These are phyloP conservation scores for Ogataea pilisensis DNA, from an alignment of 805 yeast genomes.

Conservation along the genomic window DNA sequence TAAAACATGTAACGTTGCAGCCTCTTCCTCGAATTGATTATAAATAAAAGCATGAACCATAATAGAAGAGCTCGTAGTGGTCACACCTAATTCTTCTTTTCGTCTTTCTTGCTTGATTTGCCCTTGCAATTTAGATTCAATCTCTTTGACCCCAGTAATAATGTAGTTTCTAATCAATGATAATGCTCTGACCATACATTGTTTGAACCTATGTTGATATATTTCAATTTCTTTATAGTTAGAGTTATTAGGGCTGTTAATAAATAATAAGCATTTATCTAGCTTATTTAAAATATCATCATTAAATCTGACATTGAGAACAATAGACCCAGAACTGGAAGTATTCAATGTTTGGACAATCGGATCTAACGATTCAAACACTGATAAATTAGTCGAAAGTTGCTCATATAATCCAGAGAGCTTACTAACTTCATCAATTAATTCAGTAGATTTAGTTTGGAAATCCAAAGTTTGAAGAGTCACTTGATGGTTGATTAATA, in stretches of 20 bases:
- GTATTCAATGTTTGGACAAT: constrained; percentile 66
- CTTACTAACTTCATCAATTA: constrained; percentile 43
- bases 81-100: constrained; percentile 9
- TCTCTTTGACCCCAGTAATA: constrained; percentile 36
- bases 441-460: constrained; percentile 48
- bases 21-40: constrained; percentile 50
- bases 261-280: constrained; percentile 64
- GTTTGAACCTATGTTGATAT: constrained; percentile 70
- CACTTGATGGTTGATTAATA: constrained; percentile 52
- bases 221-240: constrained; percentile 63
- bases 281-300: constrained; percentile 48
- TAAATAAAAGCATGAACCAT: constrained; percentile 63
- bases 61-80: constrained; percentile 28
- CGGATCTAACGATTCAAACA: constrained; percentile 68
- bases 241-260: constrained; percentile 44
- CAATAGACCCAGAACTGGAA: constrained; percentile 61
- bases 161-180: constrained; percentile 70
- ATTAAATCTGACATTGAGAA: constrained; percentile 53
- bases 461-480: constrained; percentile 60
- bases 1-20: constrained; percentile 14
- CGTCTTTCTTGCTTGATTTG: constrained; percentile 20
- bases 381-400: constrained; percentile 45
- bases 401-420: constrained; percentile 40
- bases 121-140: constrained; percentile 24
- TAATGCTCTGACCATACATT: constrained; percentile 77